phyloP scores from a whole-genome alignment of 805 yeast species.

The Candida insectalens region DNA sequence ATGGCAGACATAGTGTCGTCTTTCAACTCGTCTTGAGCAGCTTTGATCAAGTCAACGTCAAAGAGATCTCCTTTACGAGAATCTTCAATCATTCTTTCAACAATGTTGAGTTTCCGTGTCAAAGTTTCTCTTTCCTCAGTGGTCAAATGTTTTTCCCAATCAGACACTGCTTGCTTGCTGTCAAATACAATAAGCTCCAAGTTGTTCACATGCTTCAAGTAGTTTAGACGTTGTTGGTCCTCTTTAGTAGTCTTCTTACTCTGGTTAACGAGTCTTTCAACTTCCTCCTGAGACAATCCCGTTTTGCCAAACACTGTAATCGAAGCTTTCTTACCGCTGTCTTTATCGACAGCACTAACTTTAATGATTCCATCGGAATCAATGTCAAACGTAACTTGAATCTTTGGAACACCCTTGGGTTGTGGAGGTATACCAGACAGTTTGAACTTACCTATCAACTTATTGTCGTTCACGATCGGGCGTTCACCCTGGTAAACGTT shows the following conservation, averaged over 20 bases:
- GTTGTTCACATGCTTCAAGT: constrained; percentile 75
- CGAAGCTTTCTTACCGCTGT: constrained; percentile 86
- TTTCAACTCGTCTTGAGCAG: constrained; percentile 27
- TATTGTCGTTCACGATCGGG: constrained; percentile 91
- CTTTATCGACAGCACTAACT: constrained; percentile 90
- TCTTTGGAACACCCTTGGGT: constrained; percentile 84
- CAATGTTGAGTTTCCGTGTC: constrained; percentile 13
- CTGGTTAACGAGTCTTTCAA: constrained; percentile 82
- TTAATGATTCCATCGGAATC: constrained; percentile 97
- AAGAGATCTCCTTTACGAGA: constrained; percentile 21
- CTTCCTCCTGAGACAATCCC: constrained; percentile 83
- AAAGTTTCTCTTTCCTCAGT: constrained; percentile 9
- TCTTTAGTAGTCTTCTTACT: constrained; percentile 84
- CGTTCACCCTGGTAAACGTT: constrained; percentile 98
- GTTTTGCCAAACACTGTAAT: constrained; percentile 95
- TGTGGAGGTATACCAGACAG: constrained; percentile 85
- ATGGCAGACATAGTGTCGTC: constrained; percentile 19
- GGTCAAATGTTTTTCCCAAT: constrained; percentile 13
- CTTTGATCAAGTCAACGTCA: constrained; percentile 20
- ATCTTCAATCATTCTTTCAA: constrained; percentile 21
- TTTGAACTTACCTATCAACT: constrained; percentile 89
- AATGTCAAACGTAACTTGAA: constrained; percentile 87
- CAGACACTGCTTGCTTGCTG: constrained; percentile 23
- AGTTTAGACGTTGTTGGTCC: constrained; percentile 34
- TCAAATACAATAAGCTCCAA: constrained; percentile 27